Evolutionary conservation across 495 filamentous ascomycete genomes (phyloP), one percentile per base, ranked within the genome.

Genomic region (Podospora pseudoanserina): DNA sequence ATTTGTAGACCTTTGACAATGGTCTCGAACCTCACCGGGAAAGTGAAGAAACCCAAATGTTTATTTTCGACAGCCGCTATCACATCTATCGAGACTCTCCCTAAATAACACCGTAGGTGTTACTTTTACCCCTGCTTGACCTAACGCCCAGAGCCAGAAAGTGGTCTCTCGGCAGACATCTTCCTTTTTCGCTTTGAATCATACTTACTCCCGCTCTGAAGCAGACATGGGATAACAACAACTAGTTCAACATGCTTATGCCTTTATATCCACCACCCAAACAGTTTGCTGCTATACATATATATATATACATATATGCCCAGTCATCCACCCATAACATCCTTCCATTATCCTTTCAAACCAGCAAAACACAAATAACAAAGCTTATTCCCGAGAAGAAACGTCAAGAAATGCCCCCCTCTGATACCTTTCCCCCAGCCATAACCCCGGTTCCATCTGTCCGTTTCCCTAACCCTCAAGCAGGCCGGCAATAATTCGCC

Each of bases 401-500:
- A 49, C 5, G 7, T 49, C 9, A 49, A 16, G 13, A 49, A 13
- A 49, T 11, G 13, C 15, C 39, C 39, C 39, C 13, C 9, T 49
- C 15, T 11, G 15, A 49, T 49, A 13, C 7, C 13, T 49, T 49
- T 49, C 9, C 39, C 5, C 7, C 15, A 16, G 13, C 9, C 39
- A 49, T 49, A 1, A 13, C 13, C 39, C 56, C 19, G 9, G 3
- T 20, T n/a, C 56, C 56, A 2, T 27, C 56, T 20, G 3, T n/a
- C 23, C 18, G 6, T 58, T 58, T 5, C 39, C 69, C 6, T 0
- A 9, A 20, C 18, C 1, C 23, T 66, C 34, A 69, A 4, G 68
- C 44, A n/a, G 68, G 67, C 66, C 72, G 75, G 81, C 91, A 91
- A 75, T 98, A 98, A 77, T 98, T 98, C 4, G 94, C 94, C 19